Conservation (phyloP, 805 yeast genomes). For the Candida boleticola region DNA sequence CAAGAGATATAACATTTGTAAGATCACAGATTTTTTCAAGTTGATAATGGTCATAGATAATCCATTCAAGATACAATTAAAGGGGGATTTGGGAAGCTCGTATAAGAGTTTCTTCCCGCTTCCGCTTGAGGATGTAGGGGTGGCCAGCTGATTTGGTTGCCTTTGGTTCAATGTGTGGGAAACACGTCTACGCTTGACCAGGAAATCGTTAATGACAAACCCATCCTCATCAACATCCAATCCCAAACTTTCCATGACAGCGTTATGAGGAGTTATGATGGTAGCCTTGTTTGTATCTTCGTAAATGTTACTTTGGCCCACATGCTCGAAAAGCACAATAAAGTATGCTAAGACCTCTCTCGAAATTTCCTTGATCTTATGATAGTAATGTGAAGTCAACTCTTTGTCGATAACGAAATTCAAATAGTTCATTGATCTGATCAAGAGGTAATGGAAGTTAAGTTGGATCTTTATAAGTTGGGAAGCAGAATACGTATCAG, state of each 20-base stretch:
- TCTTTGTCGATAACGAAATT: constrained; percentile 44
- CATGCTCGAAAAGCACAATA: constrained; percentile 34
- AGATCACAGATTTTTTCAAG: constrained; percentile 39
- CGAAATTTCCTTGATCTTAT: constrained; percentile 35
- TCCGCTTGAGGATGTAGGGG: neutral
- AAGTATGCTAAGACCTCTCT: constrained; percentile 39
- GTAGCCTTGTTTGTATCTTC: constrained; percentile 1
- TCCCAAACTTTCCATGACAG: constrained; percentile 36
- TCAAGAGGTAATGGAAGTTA: constrained; percentile 41
- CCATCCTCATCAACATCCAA: constrained; percentile 45
- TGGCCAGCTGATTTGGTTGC: too few species aligned
- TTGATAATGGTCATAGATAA: constrained; percentile 42
- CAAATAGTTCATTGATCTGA: constrained; percentile 41
- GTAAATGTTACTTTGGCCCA: constrained; percentile 18
- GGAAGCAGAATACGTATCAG: constrained; percentile 37
- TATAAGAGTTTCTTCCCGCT: constrained; percentile 3
- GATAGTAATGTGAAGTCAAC: constrained; percentile 31
- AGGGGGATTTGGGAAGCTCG: constrained; percentile 37
- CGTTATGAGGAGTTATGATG: constrained; percentile 10
- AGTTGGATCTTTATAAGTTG: constrained; percentile 43
- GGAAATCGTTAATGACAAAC: constrained; percentile 43
- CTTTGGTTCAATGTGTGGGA: constrained; percentile 10
- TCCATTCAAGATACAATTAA: constrained; percentile 41
- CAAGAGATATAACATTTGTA: constrained; percentile 42
- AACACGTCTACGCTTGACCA: constrained; percentile 32